Evolutionary conservation across 202 grass and related monocot species (phyloP).

Genomic region (Digitaria exilis): DNA sequence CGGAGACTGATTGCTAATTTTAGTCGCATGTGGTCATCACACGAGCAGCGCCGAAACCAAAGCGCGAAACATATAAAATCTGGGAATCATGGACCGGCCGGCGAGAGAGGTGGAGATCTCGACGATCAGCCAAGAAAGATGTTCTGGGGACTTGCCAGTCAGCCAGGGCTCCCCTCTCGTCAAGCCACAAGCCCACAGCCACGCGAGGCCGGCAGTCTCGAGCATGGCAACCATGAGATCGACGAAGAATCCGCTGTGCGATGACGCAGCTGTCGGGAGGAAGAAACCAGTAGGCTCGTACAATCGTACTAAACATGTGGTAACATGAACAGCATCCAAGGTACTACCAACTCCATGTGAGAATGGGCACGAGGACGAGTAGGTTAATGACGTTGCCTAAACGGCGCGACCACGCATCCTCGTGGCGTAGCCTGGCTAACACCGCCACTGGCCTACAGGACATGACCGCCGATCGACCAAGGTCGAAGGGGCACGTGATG

Average conservation of each 20-base stretch:
- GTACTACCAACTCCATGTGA: not conserved
- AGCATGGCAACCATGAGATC: not conserved
- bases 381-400: too few relatives aligned
- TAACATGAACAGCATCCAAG: not conserved
- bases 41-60: not conserved
- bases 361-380: not conserved
- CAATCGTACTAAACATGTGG: not conserved
- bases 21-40: too few relatives aligned
- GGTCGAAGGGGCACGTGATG: not conserved
- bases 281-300: not conserved
- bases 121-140: not conserved
- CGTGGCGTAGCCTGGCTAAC: not conserved
- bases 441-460: not conserved
- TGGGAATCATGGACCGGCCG: not conserved
- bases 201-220: not conserved
- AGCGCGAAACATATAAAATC: not conserved
- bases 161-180: not conserved
- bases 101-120: not conserved
- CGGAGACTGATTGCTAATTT: not conserved
- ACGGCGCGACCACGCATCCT: too few relatives aligned
- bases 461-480: not conserved
- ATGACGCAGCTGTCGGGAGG: not conserved
- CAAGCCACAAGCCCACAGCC: not conserved
- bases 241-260: not conserved
- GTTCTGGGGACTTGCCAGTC: not conserved